These are phyloP conservation scores for Phylloporus sp. DNA, from an alignment of 768 basidiomycete genomes.

Conservation along the genomic window DNA sequence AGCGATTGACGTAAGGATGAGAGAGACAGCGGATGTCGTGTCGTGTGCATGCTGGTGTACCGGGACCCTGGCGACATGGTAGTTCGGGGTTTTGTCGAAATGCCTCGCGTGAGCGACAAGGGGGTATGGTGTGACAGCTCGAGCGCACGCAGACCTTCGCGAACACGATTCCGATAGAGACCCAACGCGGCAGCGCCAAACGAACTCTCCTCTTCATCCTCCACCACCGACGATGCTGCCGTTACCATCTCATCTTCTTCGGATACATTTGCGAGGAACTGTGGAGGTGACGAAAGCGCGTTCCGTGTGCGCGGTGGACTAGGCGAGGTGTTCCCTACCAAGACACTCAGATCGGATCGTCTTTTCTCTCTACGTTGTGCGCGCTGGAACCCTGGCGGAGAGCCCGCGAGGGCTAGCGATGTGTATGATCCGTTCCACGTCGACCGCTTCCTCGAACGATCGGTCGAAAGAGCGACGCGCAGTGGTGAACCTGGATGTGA, in stretches of 20 bases:
- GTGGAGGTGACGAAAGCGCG: constrained; percentile 36
- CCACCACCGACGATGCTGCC: constrained; percentile 16
- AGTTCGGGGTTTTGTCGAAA: constrained; percentile 16
- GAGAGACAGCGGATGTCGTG: constrained; percentile 62
- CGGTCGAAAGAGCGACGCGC: constrained; percentile 11
- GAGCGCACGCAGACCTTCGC: constrained; percentile 48
- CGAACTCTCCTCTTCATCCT: constrained; percentile 28
- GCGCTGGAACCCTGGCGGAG: constrained; percentile 39
- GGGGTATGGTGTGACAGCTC: constrained; percentile 29
- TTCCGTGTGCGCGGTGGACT: constrained; percentile 30
- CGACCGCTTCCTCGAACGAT: constrained; percentile 48
- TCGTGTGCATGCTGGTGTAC: constrained; percentile 56
- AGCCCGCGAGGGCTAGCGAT: constrained; percentile 43
- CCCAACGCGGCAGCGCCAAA: constrained; percentile 64
- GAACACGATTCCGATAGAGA: constrained; percentile 50
- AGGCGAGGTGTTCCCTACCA: constrained; percentile 36
- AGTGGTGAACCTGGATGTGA: constrained; percentile 36
- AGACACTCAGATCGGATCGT: constrained; percentile 47
- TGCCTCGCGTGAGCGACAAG: constrained; percentile 11
- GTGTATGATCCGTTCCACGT: constrained; percentile 74
- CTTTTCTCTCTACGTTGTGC: constrained; percentile 47
- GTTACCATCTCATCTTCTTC: constrained; percentile 35
- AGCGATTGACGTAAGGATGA: constrained; percentile 57
- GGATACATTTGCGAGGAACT: constrained; percentile 33
- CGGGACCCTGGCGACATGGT: constrained; percentile 47